These are phyloP conservation scores for Carex littledalei DNA, from an alignment of 176 grass and related monocot genomes.

Conservation along the genomic window DNA sequence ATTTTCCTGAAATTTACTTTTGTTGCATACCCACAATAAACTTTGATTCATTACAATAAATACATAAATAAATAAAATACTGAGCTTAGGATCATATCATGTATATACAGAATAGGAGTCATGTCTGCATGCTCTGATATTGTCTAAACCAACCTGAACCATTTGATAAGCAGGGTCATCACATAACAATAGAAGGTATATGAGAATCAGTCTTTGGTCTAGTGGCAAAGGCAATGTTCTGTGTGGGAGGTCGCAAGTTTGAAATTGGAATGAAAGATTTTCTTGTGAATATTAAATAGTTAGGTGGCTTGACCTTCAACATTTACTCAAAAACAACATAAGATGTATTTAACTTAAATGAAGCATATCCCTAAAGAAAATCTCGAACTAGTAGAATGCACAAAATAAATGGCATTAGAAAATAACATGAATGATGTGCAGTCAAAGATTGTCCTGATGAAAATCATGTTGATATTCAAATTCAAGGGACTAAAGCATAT, in stretches of 20 bases:
- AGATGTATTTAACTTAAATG: background rate
- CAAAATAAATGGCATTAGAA: background rate
- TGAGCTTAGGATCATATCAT: background rate
- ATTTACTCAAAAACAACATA: background rate
- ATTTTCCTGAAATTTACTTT: background rate
- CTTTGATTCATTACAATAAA: background rate
- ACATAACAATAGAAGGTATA: background rate
- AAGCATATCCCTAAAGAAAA: background rate
- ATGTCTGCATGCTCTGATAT: background rate
- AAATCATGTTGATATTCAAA: background rate
- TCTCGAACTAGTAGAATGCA: no score
- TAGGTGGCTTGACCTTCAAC: no score
- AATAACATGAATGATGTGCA: background rate
- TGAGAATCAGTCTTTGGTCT: background rate
- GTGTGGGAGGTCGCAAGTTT: no score
- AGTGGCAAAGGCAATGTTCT: no score
- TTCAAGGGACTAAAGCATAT: background rate
- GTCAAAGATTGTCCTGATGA: background rate
- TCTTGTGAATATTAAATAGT: no score
- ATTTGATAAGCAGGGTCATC: background rate
- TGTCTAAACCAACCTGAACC: background rate
- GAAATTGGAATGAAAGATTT: fast-evolving
- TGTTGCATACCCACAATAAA: background rate
- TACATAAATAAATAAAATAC: no score
- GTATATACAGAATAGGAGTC: background rate